phyloP scores from a whole-genome alignment of 2,329 filamentous ascomycete genomes.

The Venturia aucupariae region DNA sequence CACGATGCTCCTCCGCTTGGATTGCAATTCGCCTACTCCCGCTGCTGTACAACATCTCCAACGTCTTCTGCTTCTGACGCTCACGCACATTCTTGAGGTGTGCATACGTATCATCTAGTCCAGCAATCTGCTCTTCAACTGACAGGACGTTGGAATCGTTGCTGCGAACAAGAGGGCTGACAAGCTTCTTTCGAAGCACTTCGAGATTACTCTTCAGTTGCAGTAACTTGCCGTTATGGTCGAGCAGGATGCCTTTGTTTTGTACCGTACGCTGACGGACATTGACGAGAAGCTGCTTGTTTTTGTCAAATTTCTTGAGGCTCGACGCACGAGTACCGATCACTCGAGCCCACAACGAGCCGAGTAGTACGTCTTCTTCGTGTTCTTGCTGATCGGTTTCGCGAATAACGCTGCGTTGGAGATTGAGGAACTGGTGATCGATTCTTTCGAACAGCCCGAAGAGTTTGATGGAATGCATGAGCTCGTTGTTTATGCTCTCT shows the following conservation, averaged over 20 bases:
- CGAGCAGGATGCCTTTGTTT: conserved; percentile 78
- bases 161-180: conserved; percentile 71
- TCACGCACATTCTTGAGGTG: conserved; percentile 69
- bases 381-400: conserved; percentile 76
- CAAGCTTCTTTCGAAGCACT: conserved; percentile 70
- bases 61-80: conserved; percentile 71
- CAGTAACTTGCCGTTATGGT: conserved; percentile 76
- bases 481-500: conserved; percentile 76
- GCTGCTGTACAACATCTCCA: conserved; percentile 66
- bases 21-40: neutral
- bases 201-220: conserved; percentile 82
- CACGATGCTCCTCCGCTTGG: neutral
- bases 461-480: conserved; percentile 68
- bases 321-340: conserved; percentile 66
- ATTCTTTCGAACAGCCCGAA: conserved; percentile 89
- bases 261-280: conserved; percentile 75
- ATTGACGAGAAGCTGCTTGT: conserved; percentile 66
- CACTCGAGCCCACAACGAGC: conserved; percentile 75
- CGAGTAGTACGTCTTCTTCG: conserved; percentile 70
- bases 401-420: conserved; percentile 75
- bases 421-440: conserved; percentile 80
- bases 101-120: conserved; percentile 68
- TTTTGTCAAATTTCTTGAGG: conserved; percentile 87
- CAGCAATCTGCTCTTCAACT: conserved; percentile 76
- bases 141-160: conserved; percentile 59